These are phyloP conservation scores for Exophiala aquamarina DNA, from an alignment of 2,329 filamentous ascomycete genomes.

Conservation along the genomic window DNA sequence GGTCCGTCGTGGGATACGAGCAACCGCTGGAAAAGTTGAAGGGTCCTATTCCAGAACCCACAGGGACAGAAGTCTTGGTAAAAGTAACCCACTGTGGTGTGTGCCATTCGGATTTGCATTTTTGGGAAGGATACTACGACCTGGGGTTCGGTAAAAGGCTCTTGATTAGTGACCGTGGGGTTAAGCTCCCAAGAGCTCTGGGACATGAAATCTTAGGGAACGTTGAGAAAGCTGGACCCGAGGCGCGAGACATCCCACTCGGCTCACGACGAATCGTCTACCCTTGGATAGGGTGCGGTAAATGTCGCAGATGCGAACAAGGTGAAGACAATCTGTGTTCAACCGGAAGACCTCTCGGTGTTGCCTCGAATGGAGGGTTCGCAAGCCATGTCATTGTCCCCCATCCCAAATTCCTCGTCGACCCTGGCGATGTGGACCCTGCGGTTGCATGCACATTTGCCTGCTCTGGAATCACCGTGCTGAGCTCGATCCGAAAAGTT, in stretches of 20 bases:
- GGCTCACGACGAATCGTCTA: conserved; percentile 12
- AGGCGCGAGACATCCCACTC: conserved; percentile 1
- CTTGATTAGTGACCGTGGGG: conserved; percentile 40
- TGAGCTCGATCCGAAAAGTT: conserved; percentile 13
- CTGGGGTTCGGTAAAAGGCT: conserved; percentile 25
- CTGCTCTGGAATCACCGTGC: conserved; percentile 13
- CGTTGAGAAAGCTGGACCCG: conserved; percentile 37
- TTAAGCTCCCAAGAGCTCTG: conserved; percentile 37
- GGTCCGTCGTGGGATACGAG: conserved; percentile 10
- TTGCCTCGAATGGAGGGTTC: conserved; percentile 13
- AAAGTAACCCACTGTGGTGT: conserved; percentile 65
- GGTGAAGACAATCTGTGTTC: conserved; percentile 15
- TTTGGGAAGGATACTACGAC: conserved; percentile 47
- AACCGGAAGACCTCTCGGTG: conserved; percentile 1
- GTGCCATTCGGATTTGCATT: conserved; percentile 63
- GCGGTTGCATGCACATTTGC: conserved; percentile 2
- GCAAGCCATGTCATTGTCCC: conserved; percentile 17
- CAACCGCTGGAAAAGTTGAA: conserved; percentile 17
- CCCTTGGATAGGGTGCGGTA: conserved; percentile 16
- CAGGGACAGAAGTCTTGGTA: conserved; percentile 64
- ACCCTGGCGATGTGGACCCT: conserved; percentile 10
- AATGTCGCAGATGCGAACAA: conserved; percentile 11
- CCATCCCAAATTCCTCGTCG: conserved; percentile 19
- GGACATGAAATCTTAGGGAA: conserved; percentile 66
- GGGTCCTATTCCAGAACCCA: conserved; percentile 9